phyloP scores from a whole-genome alignment of 352 stramenopile genomes.

The Phytophthora europaea region DNA sequence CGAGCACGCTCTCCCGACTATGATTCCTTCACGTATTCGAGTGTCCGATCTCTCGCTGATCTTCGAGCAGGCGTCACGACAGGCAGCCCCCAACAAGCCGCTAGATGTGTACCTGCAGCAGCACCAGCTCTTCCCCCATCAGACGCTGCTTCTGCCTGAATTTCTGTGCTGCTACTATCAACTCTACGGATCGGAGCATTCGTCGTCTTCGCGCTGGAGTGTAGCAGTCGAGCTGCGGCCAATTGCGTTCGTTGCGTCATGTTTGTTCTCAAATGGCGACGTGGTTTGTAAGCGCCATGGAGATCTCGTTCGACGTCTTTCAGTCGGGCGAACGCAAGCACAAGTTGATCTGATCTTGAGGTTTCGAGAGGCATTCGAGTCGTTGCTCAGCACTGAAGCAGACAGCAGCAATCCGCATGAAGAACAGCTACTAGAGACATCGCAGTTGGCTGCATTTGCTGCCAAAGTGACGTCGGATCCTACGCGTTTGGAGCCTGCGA shows the following conservation, averaged over 20 bases:
- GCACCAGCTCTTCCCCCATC: slow-evolving; percentile 52
- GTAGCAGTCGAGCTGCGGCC: slow-evolving; percentile 57
- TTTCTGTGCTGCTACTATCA: slow-evolving; percentile 81
- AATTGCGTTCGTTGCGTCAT: slow-evolving; percentile 70
- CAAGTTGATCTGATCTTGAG: slow-evolving; percentile 69
- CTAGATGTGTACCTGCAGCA: slow-evolving; percentile 72
- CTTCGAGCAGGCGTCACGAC: slow-evolving; percentile 54
- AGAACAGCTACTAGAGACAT: slow-evolving; percentile 42
- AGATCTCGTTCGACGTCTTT: slow-evolving; percentile 67
- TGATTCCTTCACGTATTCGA: slow-evolving; percentile 63
- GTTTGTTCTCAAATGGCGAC: slow-evolving; percentile 76
- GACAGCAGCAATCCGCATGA: slow-evolving; percentile 3
- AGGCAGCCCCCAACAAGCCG: slow-evolving; percentile 54
- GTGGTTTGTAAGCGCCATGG: slow-evolving; percentile 54
- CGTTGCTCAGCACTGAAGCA: slow-evolving; percentile 36
- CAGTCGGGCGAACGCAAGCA: slow-evolving; percentile 59
- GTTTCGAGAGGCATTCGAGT: slow-evolving; percentile 76
- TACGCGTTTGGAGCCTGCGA: slow-evolving; percentile 45
- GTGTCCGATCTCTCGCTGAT: slow-evolving; percentile 50
- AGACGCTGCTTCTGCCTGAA: slow-evolving; percentile 65
- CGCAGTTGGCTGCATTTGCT: slow-evolving; percentile 59
- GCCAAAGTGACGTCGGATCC: slow-evolving; percentile 54
- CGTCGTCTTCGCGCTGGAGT: slow-evolving; percentile 15
- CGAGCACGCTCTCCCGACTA: slow-evolving; percentile 51
- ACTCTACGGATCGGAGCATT: slow-evolving; percentile 57